Conservation (phyloP, 768 basidiomycete genomes). For the Serendipita sp. region DNA sequence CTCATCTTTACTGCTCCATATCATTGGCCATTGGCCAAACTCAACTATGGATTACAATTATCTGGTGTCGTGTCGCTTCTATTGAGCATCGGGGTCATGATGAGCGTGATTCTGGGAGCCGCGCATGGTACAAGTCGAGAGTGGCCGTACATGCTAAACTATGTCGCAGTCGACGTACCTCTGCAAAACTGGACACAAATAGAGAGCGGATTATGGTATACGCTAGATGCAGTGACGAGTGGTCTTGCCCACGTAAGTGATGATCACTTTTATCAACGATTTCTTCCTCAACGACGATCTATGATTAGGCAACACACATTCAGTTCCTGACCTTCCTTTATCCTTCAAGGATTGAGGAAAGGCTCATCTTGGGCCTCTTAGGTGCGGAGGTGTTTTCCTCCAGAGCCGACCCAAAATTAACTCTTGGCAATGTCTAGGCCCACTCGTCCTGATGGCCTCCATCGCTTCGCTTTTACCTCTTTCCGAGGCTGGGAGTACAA, state of each 20-base stretch:
- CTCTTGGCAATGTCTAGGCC: slow-evolving; percentile 30
- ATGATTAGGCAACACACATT: slow-evolving; percentile 79
- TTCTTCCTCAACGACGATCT: background rate
- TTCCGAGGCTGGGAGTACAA: slow-evolving; percentile 23
- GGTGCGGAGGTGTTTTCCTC: slow-evolving; percentile 28
- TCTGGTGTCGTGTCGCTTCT: slow-evolving; percentile 69
- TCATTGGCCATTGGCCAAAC: slow-evolving; percentile 83
- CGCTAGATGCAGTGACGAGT: slow-evolving; percentile 75
- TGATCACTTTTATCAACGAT: background rate
- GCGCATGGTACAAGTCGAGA: slow-evolving; percentile 44
- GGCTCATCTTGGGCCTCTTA: slow-evolving; percentile 71
- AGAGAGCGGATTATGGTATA: slow-evolving; percentile 62
- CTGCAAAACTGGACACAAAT: slow-evolving; percentile 49
- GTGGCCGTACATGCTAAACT: slow-evolving; percentile 96
- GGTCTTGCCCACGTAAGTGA: slow-evolving; percentile 66
- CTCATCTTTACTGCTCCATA: slow-evolving; percentile 91
- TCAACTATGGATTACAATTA: slow-evolving; percentile 84
- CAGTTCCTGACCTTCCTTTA: slow-evolving; percentile 93
- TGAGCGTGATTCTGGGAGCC: slow-evolving; percentile 54
- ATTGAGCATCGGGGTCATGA: slow-evolving; percentile 57
- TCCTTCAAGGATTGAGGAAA: slow-evolving; percentile 76
- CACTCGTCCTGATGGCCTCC: slow-evolving; percentile 61
- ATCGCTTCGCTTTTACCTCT: background rate
- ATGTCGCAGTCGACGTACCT: slow-evolving; percentile 69
- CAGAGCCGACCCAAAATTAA: background rate